Conservation (phyloP, 495 filamentous ascomycete genomes). For the Neurospora africana region DNA sequence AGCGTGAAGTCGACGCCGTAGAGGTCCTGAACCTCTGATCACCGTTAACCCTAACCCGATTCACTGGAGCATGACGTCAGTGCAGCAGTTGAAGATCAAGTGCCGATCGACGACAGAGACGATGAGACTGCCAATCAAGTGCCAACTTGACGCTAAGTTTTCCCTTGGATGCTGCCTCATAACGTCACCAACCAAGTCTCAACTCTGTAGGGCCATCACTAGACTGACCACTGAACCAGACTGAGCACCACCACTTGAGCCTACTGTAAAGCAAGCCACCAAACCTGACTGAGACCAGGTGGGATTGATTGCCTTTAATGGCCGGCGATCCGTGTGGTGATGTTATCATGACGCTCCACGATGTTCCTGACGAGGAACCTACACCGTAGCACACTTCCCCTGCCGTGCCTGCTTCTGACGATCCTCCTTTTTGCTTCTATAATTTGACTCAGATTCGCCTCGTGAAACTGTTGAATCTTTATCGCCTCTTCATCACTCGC, state of each 20-base stretch:
- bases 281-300: background rate
- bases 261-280: background rate
- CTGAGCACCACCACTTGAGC: background rate
- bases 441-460: background rate
- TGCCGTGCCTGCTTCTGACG: background rate
- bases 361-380: background rate
- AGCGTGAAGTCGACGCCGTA: background rate
- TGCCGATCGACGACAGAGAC: background rate
- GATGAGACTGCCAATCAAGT: background rate
- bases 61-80: background rate
- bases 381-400: background rate
- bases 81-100: background rate
- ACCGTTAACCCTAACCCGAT: background rate
- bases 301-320: background rate
- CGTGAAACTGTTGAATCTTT: background rate
- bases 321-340: background rate
- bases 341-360: background rate
- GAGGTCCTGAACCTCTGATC: background rate
- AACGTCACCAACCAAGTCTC: background rate
- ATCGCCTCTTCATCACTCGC: background rate
- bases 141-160: background rate
- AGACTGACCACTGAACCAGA: background rate
- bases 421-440: background rate
- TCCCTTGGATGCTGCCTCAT: background rate
- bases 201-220: background rate